These are phyloP conservation scores for Solanum neorickii DNA, from an alignment of 257 asterid genomes.

Conservation along the genomic window DNA sequence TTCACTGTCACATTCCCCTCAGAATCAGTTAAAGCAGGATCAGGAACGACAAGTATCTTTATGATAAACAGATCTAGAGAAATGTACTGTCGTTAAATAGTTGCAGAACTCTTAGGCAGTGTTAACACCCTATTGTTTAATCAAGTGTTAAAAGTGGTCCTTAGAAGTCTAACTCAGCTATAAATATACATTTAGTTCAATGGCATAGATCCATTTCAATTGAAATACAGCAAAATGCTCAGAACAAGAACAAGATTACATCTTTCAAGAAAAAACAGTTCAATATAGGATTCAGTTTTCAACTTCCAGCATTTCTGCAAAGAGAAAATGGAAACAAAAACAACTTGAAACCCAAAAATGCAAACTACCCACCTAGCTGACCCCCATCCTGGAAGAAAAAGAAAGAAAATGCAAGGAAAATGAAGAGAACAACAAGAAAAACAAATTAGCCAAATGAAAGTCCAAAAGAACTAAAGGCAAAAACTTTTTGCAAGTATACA, in stretches of 20 bases:
- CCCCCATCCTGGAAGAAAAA: background rate
- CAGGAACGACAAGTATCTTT: background rate
- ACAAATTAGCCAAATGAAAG: background rate
- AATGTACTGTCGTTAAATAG: background rate
- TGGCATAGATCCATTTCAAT: background rate
- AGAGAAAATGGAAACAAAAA: background rate
- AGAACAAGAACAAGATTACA: background rate
- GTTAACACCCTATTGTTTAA: background rate
- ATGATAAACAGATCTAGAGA: background rate
- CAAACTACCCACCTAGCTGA: background rate
- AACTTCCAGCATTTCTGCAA: background rate
- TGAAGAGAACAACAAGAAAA: background rate
- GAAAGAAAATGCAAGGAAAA: background rate
- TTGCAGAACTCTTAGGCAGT: background rate
- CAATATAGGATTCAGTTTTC: background rate
- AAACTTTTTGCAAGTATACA: background rate
- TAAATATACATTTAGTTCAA: background rate
- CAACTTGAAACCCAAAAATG: background rate
- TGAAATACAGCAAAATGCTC: background rate
- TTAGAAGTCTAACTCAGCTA: background rate
- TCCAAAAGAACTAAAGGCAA: background rate
- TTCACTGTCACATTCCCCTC: background rate
- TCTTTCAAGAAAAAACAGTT: background rate
- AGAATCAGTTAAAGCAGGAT: background rate
- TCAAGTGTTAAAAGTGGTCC: background rate